A percentile compares a stretch with the other conserved stretches of the same genome.
Evolutionary conservation across 1,284 basidiomycete genomes (phyloP).

Genomic region (Mycena sp.): DNA sequence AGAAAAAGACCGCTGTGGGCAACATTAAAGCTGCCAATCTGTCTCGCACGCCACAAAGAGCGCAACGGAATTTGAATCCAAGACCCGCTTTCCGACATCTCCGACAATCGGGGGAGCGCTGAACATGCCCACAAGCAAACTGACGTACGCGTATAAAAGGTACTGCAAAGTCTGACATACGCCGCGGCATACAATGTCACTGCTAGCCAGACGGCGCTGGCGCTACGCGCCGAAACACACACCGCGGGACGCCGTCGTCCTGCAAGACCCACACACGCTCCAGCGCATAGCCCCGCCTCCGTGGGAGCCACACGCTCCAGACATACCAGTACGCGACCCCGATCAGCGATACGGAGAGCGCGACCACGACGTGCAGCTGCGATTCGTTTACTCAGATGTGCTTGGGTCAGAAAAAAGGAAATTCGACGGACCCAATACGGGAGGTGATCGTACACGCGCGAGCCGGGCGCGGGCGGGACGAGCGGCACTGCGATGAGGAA

Average conservation of each 20-base stretch:
- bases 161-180: no score
- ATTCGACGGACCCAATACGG: slow-evolving; percentile 70
- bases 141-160: no score
- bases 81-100: no score
- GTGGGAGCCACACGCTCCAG: slow-evolving; percentile 64
- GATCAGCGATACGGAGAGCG: slow-evolving; percentile 57
- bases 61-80: no score
- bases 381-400: neutral
- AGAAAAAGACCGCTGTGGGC: no score
- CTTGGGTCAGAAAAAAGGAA: neutral
- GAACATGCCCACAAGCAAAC: no score
- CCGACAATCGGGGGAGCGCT: no score
- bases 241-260: slow-evolving; percentile 61
- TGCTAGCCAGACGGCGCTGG: no score
- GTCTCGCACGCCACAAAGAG: no score
- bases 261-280: slow-evolving; percentile 58
- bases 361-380: slow-evolving; percentile 64
- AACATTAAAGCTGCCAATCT: no score
- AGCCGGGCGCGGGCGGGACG: slow-evolving; percentile 62
- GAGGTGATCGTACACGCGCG: slow-evolving; percentile 61
- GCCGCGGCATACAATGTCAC: no score
- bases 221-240: slow-evolving; percentile 46
- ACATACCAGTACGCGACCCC: slow-evolving; percentile 71
- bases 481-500: slow-evolving; percentile 68
- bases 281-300: slow-evolving; percentile 57